A percentile compares a stretch with the other conserved stretches of the same genome.
Conservation (phyloP, 495 filamentous ascomycete species). For the Aspergillus hancockii region DNA sequence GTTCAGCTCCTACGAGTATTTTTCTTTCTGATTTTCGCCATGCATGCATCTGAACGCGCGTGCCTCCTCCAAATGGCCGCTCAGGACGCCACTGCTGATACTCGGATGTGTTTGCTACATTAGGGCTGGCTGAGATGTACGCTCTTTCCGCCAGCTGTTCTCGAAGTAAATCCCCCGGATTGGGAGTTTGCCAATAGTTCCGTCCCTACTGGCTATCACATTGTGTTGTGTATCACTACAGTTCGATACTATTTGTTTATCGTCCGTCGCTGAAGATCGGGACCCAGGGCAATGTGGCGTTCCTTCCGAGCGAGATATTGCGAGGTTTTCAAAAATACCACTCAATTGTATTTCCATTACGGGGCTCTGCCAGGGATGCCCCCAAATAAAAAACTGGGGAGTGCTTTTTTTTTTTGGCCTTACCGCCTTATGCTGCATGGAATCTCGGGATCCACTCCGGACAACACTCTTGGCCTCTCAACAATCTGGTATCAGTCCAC, state of each 20-base stretch:
- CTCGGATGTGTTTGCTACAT: not conserved
- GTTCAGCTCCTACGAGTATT: not conserved
- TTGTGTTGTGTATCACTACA: not conserved
- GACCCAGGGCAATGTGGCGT: not conserved
- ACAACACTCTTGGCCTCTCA: slow-evolving; percentile 18
- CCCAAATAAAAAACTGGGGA: no score
- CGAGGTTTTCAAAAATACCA: not conserved
- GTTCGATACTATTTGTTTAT: no score
- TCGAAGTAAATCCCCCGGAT: no score
- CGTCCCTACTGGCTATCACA: not conserved
- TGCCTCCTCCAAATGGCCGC: not conserved
- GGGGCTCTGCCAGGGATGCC: no score
- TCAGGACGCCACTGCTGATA: not conserved
- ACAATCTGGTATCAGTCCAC: slow-evolving; percentile 16
- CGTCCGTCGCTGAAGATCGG: no score
- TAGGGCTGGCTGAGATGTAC: not conserved
- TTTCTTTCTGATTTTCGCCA: not conserved
- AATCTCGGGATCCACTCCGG: not conserved
- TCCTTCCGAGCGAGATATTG: no score
- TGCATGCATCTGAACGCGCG: not conserved
- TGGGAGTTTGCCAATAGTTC: not conserved
- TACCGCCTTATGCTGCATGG: not conserved
- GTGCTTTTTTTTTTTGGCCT: not conserved
- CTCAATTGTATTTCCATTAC: not conserved
- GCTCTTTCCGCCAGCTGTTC: no score